Conservation (phyloP, 805 yeast species). For the Candida caryicola region DNA sequence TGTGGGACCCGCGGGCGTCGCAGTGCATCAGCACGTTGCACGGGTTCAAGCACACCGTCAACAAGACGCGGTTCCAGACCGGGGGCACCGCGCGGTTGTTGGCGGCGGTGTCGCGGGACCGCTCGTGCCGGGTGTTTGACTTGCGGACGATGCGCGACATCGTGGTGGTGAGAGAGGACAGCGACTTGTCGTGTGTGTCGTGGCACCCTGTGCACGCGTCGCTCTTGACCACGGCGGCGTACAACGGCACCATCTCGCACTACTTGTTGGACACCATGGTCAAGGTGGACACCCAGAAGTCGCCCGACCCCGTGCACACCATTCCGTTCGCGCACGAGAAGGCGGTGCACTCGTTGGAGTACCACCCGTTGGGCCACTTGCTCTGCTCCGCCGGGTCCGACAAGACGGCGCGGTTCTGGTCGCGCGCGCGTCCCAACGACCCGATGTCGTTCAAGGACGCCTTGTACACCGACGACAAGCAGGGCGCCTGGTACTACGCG, state of each 20-base stretch:
- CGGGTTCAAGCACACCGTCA: slow-evolving; percentile 93
- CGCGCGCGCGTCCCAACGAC: slow-evolving; percentile 88
- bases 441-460: slow-evolving; percentile 78
- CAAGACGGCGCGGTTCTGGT: slow-evolving; percentile 90
- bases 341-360: slow-evolving; percentile 84
- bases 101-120: slow-evolving; percentile 87
- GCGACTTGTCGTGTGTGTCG: slow-evolving; percentile 78
- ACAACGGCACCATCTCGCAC: slow-evolving; percentile 83
- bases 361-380: slow-evolving; percentile 92
- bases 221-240: slow-evolving; percentile 78
- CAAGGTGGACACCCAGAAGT: slow-evolving; percentile 4
- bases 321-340: slow-evolving; percentile 94
- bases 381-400: slow-evolving; percentile 92
- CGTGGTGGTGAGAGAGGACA: slow-evolving; percentile 71
- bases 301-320: slow-evolving; percentile 46
- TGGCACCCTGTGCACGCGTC: slow-evolving; percentile 93
- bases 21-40: slow-evolving; percentile 75
- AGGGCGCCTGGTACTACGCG: slow-evolving; percentile 54
- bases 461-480: slow-evolving; percentile 65
- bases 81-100: slow-evolving; percentile 67
- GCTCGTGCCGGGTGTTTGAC: slow-evolving; percentile 85
- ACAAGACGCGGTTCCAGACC: slow-evolving; percentile 81
- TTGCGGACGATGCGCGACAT: slow-evolving; percentile 79
- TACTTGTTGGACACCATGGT: slow-evolving; percentile 52
- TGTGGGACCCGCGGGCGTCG: slow-evolving; percentile 93